These are phyloP conservation scores for Polytrichum commune DNA, from an alignment of 225 moss, liverwort and hornwort genomes.

Conservation along the genomic window DNA sequence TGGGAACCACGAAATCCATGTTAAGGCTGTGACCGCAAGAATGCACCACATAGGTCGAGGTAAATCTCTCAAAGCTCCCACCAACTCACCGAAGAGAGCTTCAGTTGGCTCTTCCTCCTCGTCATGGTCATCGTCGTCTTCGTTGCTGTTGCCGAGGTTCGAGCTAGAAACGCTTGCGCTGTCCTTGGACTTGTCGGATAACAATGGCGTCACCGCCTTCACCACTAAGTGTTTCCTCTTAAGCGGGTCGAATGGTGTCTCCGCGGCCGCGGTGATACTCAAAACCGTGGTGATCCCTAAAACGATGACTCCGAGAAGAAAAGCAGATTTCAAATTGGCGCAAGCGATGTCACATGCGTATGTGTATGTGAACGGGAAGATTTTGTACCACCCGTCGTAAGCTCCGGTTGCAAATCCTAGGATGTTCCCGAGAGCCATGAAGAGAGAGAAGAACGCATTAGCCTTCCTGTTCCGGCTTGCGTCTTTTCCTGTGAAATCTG, in stretches of 20 bases:
- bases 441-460: slow-evolving; percentile 82
- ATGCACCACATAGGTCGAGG: slow-evolving; percentile 88
- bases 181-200: slow-evolving; percentile 27
- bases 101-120: slow-evolving; percentile 63
- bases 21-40: slow-evolving; percentile 69
- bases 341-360: slow-evolving; percentile 64
- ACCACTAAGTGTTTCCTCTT: slow-evolving; percentile 14
- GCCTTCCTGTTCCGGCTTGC: slow-evolving; percentile 62
- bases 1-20: slow-evolving; percentile 93
- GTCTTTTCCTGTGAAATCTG: slow-evolving; percentile 87
- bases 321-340: slow-evolving; percentile 88
- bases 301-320: slow-evolving; percentile 64
- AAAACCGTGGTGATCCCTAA: slow-evolving; percentile 59
- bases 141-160: slow-evolving; percentile 42
- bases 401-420: slow-evolving; percentile 89
- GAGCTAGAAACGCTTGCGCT: slow-evolving; percentile 14
- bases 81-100: slow-evolving; percentile 73
- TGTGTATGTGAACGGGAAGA: slow-evolving; percentile 55
- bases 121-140: slow-evolving; percentile 65
- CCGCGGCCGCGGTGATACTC: slow-evolving; percentile 74
- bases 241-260: slow-evolving; percentile 57
- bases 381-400: slow-evolving; percentile 60
- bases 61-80: slow-evolving; percentile 68
- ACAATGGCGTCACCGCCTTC: slow-evolving; percentile 50
- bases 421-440: slow-evolving; percentile 89